Evolutionary conservation across 108 stramenopile genomes (phyloP), one percentile per base, ranked within the genome.

Genomic region (Nannochloropsis oceanica): DNA sequence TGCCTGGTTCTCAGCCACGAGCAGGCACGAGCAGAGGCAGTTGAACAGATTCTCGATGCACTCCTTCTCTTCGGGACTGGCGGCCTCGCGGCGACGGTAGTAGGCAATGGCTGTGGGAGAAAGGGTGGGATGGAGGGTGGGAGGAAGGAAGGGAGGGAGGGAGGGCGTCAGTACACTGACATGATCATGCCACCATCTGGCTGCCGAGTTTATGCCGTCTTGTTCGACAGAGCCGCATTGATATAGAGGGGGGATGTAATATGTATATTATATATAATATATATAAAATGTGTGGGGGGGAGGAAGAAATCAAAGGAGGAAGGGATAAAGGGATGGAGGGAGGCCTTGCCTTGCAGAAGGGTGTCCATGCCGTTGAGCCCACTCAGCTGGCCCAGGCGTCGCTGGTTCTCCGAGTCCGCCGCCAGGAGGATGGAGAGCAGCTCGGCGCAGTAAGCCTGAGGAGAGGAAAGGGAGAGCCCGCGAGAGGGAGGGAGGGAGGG

Each of bases 1-100:
- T 27, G 83, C 26, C 44, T 89, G 87, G 46, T 88, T 84, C 79
- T 87, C 91, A 25, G 84, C 83, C 44, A 88, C 43, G 12, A 91
- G 86, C 24, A 91, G 81, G 12, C 86, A 43, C 25, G 91, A 26
- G 12, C 79, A 86, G 12, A 91, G 84, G 12, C 85, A 25, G 80
- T 89, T 79, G 73, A 92, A 92, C 25, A 92, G 27, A 44, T 92
- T 92, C 59, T 92, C 91, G 8, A 91, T 79, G 85, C 87, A 90
- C 87, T 92, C 91, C 87, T 88, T 87, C 80, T 90, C 90, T 44
- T 91, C 84, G 79, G 88, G 87, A 26, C 86, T 85, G 43, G 86
- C 81, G 11, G 88, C 86, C 34, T 89, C 86, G 12, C 85, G 44
- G 14, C 86, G 82, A 11, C 91, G 90, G 34, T 34, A 34, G 34